Evolutionary conservation across 768 basidiomycete species (phyloP).

Genomic region (Jaapia argillacea): DNA sequence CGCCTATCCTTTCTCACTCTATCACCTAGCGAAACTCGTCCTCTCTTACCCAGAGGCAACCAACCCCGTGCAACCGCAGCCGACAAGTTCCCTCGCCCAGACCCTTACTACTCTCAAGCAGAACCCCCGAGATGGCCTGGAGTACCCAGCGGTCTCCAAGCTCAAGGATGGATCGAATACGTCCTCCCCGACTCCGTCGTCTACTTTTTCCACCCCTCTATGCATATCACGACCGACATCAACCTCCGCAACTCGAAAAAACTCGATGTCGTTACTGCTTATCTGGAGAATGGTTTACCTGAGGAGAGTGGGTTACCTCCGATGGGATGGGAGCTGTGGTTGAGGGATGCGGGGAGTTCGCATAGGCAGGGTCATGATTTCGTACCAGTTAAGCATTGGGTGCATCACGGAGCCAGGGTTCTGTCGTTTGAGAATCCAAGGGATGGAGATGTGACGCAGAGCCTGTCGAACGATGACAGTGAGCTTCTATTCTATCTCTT

Average conservation of each 20-base stretch:
- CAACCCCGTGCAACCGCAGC: no score
- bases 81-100: no score
- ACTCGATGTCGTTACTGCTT: conserved; percentile 39
- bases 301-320: conserved; percentile 22
- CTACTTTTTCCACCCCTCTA: conserved; percentile 61
- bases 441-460: not conserved
- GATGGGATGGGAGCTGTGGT: conserved; percentile 53
- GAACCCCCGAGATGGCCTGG: no score
- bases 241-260: conserved; percentile 45
- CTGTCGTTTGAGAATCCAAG: conserved; percentile 36
- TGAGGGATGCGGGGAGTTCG: conserved; percentile 30
- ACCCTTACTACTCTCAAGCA: no score
- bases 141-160: no score
- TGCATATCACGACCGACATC: conserved; percentile 59
- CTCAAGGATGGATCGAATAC: conserved; percentile 69
- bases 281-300: conserved; percentile 25
- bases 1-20: no score
- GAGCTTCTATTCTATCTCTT: conserved; percentile 9
- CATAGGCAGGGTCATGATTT: conserved; percentile 21
- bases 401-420: conserved; percentile 52
- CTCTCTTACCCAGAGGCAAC: no score
- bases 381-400: conserved; percentile 41
- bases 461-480: conserved; percentile 29
- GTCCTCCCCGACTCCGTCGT: conserved; percentile 61
- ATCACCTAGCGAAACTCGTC: no score